Percentiles rank a stretch among this genome's conserved stretches.
Evolutionary conservation across 306 rosid genomes (phyloP).

Genomic region (Cicer bijugum): DNA sequence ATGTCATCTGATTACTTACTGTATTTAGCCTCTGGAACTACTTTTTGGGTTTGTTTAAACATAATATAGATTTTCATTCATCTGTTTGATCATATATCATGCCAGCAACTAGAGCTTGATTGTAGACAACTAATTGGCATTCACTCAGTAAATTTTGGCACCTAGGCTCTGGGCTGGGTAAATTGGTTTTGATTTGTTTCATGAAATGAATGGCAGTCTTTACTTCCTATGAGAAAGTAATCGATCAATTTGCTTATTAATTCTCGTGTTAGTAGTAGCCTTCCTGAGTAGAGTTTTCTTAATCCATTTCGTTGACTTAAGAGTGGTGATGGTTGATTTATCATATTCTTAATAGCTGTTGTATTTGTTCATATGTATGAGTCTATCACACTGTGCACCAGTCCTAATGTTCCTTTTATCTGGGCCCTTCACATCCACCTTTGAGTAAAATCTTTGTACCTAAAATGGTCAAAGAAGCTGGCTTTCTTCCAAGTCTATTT

Average conservation of each 20-base stretch:
- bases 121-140: background rate
- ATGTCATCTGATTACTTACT: conserved; percentile 23
- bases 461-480: background rate
- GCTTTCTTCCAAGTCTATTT: background rate
- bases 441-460: background rate
- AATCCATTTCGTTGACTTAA: background rate
- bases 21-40: background rate
- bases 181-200: conserved; percentile 9
- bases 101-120: background rate
- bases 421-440: background rate
- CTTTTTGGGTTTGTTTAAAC: conserved; percentile 2
- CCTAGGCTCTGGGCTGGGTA: background rate
- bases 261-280: conserved; percentile 4
- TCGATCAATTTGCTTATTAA: background rate
- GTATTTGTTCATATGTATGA: background rate
- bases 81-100: conserved; percentile 8
- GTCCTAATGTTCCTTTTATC: conserved; percentile 4
- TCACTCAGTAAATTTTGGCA: background rate
- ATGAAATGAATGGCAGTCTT: background rate
- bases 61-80: conserved; percentile 14
- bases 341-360: background rate
- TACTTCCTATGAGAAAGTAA: background rate
- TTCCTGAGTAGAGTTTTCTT: conserved; percentile 9
- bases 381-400: conserved; percentile 3
- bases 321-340: conserved; percentile 27